Conservation (phyloP, 148 eudicot genomes). For the Chenopodium quinoa region DNA sequence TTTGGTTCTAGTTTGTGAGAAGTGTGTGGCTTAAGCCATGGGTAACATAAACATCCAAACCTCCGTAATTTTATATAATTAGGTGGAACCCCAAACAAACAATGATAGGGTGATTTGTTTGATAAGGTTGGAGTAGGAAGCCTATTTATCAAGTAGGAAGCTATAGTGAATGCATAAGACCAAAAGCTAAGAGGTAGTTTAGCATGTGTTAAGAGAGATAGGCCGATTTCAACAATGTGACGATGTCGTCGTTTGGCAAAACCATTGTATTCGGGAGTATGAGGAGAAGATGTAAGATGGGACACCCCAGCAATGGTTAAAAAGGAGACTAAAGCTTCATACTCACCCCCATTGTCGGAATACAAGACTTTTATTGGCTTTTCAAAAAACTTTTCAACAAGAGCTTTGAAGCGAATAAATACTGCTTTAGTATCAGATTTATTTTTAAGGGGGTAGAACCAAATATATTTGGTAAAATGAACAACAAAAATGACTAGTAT, state of each 20-base stretch:
- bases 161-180: not conserved
- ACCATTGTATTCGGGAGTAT: not conserved
- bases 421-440: too few species aligned
- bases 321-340: too few species aligned
- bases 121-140: not conserved
- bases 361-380: not conserved
- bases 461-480: too few species aligned
- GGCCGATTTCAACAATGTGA: not conserved
- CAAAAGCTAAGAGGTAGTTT: not conserved
- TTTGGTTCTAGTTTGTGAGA: not conserved
- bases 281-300: not conserved
- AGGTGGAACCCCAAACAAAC: not conserved
- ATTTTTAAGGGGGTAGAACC: too few species aligned
- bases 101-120: not conserved
- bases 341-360: not conserved
- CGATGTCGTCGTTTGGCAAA: too few species aligned
- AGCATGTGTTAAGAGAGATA: not conserved
- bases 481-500: too few species aligned
- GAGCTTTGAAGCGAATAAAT: too few species aligned
- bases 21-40: not conserved
- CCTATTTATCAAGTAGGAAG: not conserved
- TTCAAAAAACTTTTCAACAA: not conserved
- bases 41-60: not conserved
- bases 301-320: not conserved
- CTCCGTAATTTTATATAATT: not conserved